Base-by-base conservation (phyloP, 2,329 filamentous ascomycete species). In the Myriosclerotinia duriaeana region DNA sequence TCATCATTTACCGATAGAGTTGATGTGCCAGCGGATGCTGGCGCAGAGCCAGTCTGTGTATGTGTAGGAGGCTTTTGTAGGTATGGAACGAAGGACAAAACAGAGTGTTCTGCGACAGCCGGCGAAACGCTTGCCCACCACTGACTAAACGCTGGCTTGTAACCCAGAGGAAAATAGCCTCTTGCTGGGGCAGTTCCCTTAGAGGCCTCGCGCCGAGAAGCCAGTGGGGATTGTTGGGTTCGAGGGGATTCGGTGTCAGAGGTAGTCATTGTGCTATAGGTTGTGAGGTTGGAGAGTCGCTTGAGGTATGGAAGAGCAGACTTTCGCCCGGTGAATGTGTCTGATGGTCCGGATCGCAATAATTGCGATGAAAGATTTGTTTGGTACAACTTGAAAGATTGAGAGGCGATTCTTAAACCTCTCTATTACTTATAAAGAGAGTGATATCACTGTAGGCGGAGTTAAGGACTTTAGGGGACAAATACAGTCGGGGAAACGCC, bases 71-170 rank as follows among this genome's bases (percentile, higher is more conserved):
- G 92, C 78, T 85, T 92, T 80, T 82, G 82, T 5, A 97, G 85
- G 76, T 93, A 89, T 6, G 95, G 95, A 48, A 99, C 87, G 77
- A 89, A 91, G 67, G 88, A 89, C 71, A 99, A 86, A 40, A 99
- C 93, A 73, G 87, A 89, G 76, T 94, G 91, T 80, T 99, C 95
- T 15, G 94, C 93, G 36, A 88, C 84, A 22, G 89, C 88, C 3
- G 95, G 90, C 1, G 93, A 89, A n/a, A 95, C 81, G 69, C 87
- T 89, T 14, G 88, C 86, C 95, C 95, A 99, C 93, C 95, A 98
- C 83, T 98, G 94, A 72, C 85, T 89, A 70, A 92, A 92, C 20
- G 92, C 94, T 67, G 97, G 93, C 75, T 93, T 95, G 80, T 97
- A 97, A 60, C 93, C 89, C 30, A 98, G 80, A 2, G 95, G 93